A percentile compares a stretch with the other conserved stretches of the same genome.
Evolutionary conservation across 495 filamentous ascomycete genomes (phyloP).

Genomic region (Penicillium tannophilum): DNA sequence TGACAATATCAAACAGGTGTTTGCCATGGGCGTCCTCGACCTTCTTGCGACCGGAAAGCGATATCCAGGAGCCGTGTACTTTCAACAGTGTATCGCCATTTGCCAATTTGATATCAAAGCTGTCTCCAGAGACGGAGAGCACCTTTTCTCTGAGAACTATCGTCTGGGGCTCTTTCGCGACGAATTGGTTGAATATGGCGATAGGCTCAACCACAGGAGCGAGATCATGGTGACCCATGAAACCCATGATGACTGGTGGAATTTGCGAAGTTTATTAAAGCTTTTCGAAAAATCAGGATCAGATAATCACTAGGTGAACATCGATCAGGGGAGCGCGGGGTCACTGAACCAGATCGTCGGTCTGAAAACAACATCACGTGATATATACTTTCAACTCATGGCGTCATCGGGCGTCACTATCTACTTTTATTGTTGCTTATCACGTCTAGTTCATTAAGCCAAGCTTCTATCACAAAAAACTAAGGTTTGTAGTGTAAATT

Average conservation of each 20-base stretch:
- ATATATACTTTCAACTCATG: background rate
- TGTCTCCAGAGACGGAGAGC: slow-evolving; percentile 56
- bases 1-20: slow-evolving; percentile 54
- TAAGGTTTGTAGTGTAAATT: no score
- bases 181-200: slow-evolving; percentile 52
- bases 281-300: background rate
- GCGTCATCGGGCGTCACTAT: background rate
- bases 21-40: slow-evolving; percentile 47
- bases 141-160: slow-evolving; percentile 58
- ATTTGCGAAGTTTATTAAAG: background rate
- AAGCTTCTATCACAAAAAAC: no score
- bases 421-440: background rate
- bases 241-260: slow-evolving; percentile 16
- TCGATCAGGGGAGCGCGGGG: background rate
- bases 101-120: slow-evolving; percentile 53
- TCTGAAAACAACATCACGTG: background rate
- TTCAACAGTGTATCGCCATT: slow-evolving; percentile 51
- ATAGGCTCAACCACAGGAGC: slow-evolving; percentile 29
- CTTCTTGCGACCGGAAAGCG: slow-evolving; percentile 46
- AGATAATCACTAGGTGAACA: background rate
- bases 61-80: slow-evolving; percentile 51
- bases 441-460: no score
- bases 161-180: slow-evolving; percentile 46
- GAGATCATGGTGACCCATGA: slow-evolving; percentile 22
- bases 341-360: background rate